Evolutionary conservation across 495 filamentous ascomycete genomes (phyloP), one percentile per base, ranked within the genome.

Genomic region (Lophiotrema nucula): DNA sequence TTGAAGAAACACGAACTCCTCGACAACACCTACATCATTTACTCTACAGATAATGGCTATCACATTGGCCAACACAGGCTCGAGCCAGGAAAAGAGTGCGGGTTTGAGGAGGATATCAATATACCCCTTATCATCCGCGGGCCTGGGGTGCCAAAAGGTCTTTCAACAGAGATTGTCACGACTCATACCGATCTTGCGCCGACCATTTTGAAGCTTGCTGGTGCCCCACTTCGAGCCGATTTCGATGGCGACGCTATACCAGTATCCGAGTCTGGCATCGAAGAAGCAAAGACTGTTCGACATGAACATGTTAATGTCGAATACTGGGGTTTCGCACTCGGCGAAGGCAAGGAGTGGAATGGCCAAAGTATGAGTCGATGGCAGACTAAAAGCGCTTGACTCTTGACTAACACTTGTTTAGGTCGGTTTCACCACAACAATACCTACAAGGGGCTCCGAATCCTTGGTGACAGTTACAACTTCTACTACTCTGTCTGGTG

Each of bases 51-150:
- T 60, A 89, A 90, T 59, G 87, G 87, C 0, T 89, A 84, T 67
- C 85, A 89, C 58, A 86, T 89, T 48, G 81, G 85, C 22, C 87
- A 89, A 58, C 87, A 90, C 65, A 78, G 87, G 4, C 62, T 89
- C 26, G 82, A 83, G 11, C 85, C 87, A 1, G 87, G 86, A 2
- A 90, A 90, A 70, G 77, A 82, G 27, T 85, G 81, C 51, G 84
- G 84, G 0, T 89, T 81, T 48, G 85, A 89, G 59, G 84, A 88
- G 66, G 87, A 90, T 62, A 84, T 89, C 58, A 84, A 87, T 28
- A 79, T 90, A 0, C 87, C 87, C 0, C 72, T 89, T 4, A 73
- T 83, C 22, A 49, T 72, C n/a, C 70, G 70, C 4, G 70, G 70
- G 13, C 70, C 70, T 4, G 62, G 61, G 0, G 53, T 72, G 0